Conservation (phyloP, 1,284 basidiomycete species). For the Fomitopsis pinicola region DNA sequence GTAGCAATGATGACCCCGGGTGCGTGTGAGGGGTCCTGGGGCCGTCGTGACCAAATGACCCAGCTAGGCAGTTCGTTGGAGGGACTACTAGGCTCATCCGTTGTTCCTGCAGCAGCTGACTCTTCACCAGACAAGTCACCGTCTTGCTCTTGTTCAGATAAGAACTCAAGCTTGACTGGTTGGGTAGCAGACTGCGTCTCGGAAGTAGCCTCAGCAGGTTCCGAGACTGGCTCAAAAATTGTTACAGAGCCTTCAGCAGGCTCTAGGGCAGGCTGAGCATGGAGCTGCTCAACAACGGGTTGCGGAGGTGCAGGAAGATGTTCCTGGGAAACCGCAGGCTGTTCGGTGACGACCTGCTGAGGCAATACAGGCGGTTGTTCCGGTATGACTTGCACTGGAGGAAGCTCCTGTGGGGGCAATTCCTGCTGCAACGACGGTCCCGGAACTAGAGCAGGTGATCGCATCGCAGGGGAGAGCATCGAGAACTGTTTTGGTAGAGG, state of each 20-base stretch:
- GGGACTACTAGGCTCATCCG: not conserved
- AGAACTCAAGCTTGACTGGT: not conserved
- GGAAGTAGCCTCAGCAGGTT: not conserved
- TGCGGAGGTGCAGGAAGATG: not conserved
- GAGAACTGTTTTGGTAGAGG: constrained; percentile 35
- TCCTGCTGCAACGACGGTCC: constrained; percentile 1
- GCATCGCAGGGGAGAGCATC: constrained; percentile 27
- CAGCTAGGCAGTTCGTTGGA: constrained; percentile 23
- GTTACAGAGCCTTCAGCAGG: not conserved
- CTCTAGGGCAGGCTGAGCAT: not conserved
- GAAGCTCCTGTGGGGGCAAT: constrained; percentile 3
- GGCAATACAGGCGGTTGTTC: not conserved
- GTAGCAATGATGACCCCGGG: constrained; percentile 67
- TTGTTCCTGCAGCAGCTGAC: not conserved
- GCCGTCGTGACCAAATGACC: constrained; percentile 67
- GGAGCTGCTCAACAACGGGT: not conserved
- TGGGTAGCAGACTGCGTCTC: not conserved
- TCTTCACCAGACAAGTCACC: not conserved
- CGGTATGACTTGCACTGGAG: not conserved
- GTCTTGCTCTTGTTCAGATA: not conserved
- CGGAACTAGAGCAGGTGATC: constrained; percentile 13
- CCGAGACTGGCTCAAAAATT: not conserved
- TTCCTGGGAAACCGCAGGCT: not conserved
- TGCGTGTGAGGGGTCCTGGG: constrained; percentile 52
- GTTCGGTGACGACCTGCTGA: not conserved